phyloP scores from a whole-genome alignment of 345 rosid genomes.

The Pistacia integerrima region DNA sequence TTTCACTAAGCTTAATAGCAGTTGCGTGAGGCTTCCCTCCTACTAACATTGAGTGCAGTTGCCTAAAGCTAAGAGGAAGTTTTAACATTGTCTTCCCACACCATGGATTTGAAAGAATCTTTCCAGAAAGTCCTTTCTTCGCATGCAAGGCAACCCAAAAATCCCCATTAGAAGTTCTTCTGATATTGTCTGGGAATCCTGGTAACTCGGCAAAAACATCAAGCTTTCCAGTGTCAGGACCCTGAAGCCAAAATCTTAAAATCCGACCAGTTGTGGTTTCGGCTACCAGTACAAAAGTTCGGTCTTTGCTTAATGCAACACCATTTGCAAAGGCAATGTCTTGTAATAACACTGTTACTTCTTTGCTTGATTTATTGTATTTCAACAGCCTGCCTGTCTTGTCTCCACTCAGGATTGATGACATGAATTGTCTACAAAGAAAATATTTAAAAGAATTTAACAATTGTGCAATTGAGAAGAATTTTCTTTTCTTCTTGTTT shows the following conservation, averaged over 20 bases:
- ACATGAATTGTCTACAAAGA: constrained; percentile 53
- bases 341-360: constrained; percentile 48
- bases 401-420: constrained; percentile 48
- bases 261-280: constrained; percentile 49
- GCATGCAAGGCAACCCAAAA: constrained; percentile 82
- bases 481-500: background rate
- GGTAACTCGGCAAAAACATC: constrained; percentile 58
- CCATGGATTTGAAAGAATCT: constrained; percentile 39
- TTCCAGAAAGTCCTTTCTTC: constrained; percentile 49
- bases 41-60: constrained; percentile 53
- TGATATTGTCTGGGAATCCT: constrained; percentile 68
- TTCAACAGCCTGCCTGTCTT: constrained; percentile 67
- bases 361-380: constrained; percentile 54
- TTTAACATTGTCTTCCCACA: constrained; percentile 44
- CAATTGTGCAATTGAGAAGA: background rate
- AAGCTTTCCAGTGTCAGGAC: constrained; percentile 38
- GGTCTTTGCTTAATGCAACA: constrained; percentile 67
- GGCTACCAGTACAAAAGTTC: constrained; percentile 52
- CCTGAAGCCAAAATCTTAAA: constrained; percentile 51
- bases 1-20: constrained; percentile 55
- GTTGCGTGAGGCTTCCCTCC: constrained; percentile 67
- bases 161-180: constrained; percentile 58
- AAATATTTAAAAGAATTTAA: background rate
- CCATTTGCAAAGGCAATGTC: constrained; percentile 78
- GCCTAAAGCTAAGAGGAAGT: constrained; percentile 46